Percentiles rank a stretch among this genome's conserved stretches.
phyloP scores from a whole-genome alignment of 1,284 basidiomycete genomes.

The Coniophora puteana region DNA sequence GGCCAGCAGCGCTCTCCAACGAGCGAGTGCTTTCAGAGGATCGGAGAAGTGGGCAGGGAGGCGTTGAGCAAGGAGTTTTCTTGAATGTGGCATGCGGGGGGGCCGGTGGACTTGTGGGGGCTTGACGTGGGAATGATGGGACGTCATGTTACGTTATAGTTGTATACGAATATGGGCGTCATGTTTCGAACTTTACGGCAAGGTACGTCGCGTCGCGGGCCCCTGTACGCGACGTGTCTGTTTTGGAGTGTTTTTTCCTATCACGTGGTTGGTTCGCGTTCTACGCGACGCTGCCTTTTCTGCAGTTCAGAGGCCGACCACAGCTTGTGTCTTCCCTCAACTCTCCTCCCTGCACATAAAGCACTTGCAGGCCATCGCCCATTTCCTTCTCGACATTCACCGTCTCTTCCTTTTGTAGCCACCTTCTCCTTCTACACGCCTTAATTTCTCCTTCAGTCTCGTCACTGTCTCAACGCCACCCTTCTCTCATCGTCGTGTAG shows the following conservation, averaged over 20 bases:
- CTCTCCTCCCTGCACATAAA: constrained; percentile 5
- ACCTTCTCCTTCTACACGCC: constrained; percentile 18
- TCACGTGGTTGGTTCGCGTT: constrained; percentile 34
- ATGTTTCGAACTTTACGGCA: background rate
- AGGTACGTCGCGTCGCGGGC: constrained; percentile 17
- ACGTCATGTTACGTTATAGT: background rate
- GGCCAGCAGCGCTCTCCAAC: too few relatives aligned
- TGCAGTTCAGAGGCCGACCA: background rate
- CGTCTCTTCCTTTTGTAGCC: constrained; percentile 17
- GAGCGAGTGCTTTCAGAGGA: too few relatives aligned
- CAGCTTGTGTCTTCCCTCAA: constrained; percentile 9
- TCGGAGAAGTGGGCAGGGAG: too few relatives aligned
- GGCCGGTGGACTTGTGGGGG: constrained; percentile 2
- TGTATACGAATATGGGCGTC: constrained; percentile 2
- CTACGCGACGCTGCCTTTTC: constrained; percentile 21
- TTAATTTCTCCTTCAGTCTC: constrained; percentile 23
- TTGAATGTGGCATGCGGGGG: too few relatives aligned
- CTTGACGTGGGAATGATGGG: constrained; percentile 2
- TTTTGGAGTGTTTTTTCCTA: constrained; percentile 25
- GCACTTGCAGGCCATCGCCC: constrained; percentile 10
- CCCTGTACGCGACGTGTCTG: constrained; percentile 30
- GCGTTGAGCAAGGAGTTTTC: too few relatives aligned
- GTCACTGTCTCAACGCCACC: constrained; percentile 14
- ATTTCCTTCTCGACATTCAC: constrained; percentile 22
- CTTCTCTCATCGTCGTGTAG: constrained; percentile 26